phyloP scores from a whole-genome alignment of 1,284 basidiomycete genomes.

The Mycosarcoma mackinlayi region DNA sequence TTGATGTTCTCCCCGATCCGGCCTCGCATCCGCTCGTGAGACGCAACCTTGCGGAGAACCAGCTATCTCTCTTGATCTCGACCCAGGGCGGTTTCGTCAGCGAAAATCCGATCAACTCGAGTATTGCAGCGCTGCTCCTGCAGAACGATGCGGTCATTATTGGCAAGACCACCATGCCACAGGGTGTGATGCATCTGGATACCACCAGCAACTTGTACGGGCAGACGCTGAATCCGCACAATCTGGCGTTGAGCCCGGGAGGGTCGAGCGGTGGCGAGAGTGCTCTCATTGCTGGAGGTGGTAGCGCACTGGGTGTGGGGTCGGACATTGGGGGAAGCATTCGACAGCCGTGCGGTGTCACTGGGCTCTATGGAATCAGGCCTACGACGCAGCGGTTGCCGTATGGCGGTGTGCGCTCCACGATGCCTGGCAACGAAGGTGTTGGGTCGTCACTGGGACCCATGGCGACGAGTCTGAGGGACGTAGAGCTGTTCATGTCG shows the following conservation, averaged over 20 bases:
- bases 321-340: constrained; percentile 51
- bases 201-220: constrained; percentile 50
- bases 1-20: constrained; percentile 45
- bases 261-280: constrained; percentile 53
- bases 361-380: constrained; percentile 46
- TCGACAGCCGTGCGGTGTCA: constrained; percentile 44
- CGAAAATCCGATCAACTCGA: constrained; percentile 20
- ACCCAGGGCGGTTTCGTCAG: constrained; percentile 35
- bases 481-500: constrained; percentile 47
- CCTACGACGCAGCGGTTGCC: constrained; percentile 39
- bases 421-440: constrained; percentile 51
- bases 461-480: constrained; percentile 29
- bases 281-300: constrained; percentile 38
- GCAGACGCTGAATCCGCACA: constrained; percentile 53
- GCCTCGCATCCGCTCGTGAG: constrained; percentile 21
- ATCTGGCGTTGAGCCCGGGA: constrained; percentile 49
- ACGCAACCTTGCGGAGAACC: constrained; percentile 14
- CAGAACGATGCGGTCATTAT: constrained; percentile 46
- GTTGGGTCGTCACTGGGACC: constrained; percentile 40
- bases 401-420: constrained; percentile 32
- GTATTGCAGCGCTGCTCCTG: constrained; percentile 27
- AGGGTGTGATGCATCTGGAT: constrained; percentile 59
- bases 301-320: constrained; percentile 38
- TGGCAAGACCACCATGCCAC: constrained; percentile 56
- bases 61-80: constrained; percentile 14